Base-by-base conservation (phyloP, 441 rosid species). In the Gossypium schwendimanii region DNA sequence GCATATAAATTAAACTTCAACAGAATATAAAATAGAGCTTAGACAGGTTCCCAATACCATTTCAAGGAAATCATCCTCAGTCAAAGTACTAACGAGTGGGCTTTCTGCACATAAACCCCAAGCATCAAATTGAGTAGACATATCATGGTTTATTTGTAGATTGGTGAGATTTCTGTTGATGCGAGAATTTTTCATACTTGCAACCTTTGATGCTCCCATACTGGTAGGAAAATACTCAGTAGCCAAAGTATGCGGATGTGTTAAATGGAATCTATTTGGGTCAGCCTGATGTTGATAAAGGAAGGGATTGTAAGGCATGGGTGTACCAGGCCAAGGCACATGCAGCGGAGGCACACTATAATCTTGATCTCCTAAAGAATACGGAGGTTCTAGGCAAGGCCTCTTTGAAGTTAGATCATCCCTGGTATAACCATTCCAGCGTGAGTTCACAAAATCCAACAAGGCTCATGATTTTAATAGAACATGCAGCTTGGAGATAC, bases 1-100 rank as follows among this genome's bases (percentile, higher is more conserved):
- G 78, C 21, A 65, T 36, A 55, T 45, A 55, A 41, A 71, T 72
- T 67, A 81, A 76, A 73, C 63, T 73, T 66, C 69, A 26, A 33
- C 41, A 67, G 72, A 14, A 70, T 9, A 18, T n/a, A 72, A 45
- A 73, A 18, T n/a, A 74, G 39, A 73, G 74, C 31, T 31, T 69
- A 60, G 69, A 75, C 70, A 78, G 79, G 72, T 71, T n/a, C 53
- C 45, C 80, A 77, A 78, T 92, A 94, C 97, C 98, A 92, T 94
- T 79, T 89, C 87, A 80, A 94, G 97, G 81, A 94, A 87, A 87
- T 90, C 97, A 69, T 94, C 97, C 73, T 92, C 95, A 4, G 97
- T 90, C 71, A 92, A 82, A 63, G 85, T 82, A 84, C 89, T 89
- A 28, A 89, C 90, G 70, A 76, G 94, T 76, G 97, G 93, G 79